A percentile compares a stretch with the other conserved stretches of the same genome.
Evolutionary conservation across 306 rosid genomes (phyloP).

Genomic region (Erythrophleum fordii): DNA sequence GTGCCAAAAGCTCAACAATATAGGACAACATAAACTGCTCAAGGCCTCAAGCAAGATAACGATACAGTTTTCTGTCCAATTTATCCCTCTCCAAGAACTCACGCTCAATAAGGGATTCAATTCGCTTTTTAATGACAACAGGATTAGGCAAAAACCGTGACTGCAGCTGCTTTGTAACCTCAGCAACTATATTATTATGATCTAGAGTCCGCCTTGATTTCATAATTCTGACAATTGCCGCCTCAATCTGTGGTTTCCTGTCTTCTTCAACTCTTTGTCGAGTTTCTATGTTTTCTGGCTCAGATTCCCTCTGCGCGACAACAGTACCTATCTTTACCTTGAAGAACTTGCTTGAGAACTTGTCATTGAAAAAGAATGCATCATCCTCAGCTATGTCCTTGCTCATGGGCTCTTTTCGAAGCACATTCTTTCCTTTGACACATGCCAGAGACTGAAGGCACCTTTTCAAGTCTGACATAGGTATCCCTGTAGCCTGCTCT

Average conservation of each 20-base stretch:
- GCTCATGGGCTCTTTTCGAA: conserved; percentile 65
- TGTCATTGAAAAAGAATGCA: conserved; percentile 53
- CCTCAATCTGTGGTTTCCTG: conserved; percentile 67
- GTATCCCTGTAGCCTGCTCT: conserved; percentile 61
- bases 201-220: conserved; percentile 56
- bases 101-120: conserved; percentile 67
- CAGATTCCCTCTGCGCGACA: conserved; percentile 62
- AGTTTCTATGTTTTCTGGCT: conserved; percentile 62
- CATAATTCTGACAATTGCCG: conserved; percentile 67
- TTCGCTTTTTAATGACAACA: conserved; percentile 56
- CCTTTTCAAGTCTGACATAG: conserved; percentile 53
- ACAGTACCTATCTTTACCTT: conserved; percentile 70
- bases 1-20: conserved; percentile 30
- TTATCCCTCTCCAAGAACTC: conserved; percentile 64
- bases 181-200: conserved; percentile 58
- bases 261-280: conserved; percentile 68
- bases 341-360: conserved; percentile 59
- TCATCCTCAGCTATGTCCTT: conserved; percentile 65
- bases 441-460: conserved; percentile 67
- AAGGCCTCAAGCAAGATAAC: conserved; percentile 55
- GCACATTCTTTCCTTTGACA: conserved; percentile 61
- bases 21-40: conserved; percentile 33
- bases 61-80: conserved; percentile 57
- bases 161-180: conserved; percentile 69
- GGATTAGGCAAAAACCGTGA: conserved; percentile 59